phyloP scores from a whole-genome alignment of 305 asterid species.

The Solanum aculeatissimum region DNA sequence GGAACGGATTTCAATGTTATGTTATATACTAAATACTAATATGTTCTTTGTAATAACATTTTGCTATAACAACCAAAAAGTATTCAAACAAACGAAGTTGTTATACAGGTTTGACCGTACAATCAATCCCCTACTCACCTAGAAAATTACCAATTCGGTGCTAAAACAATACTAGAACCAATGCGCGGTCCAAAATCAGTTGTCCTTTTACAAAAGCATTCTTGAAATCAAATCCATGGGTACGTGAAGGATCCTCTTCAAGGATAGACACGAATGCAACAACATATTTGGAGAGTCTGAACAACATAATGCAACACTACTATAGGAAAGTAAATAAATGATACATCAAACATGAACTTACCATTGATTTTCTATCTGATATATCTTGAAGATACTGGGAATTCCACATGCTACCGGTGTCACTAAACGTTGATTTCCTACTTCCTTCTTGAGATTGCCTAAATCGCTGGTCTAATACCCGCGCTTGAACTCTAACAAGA shows the following conservation, averaged over 20 bases:
- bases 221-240: background rate
- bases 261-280: background rate
- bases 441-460: constrained; percentile 19
- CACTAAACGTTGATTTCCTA: constrained; percentile 21
- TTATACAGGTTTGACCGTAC: background rate
- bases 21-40: background rate
- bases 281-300: background rate
- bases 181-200: background rate
- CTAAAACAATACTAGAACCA: background rate
- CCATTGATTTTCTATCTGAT: constrained; percentile 16
- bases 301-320: background rate
- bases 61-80: background rate
- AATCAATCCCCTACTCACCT: background rate
- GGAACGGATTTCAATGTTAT: background rate
- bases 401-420: constrained; percentile 9
- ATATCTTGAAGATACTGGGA: constrained; percentile 15
- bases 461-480: constrained; percentile 22
- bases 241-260: background rate
- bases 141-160: background rate
- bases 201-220: background rate
- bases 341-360: background rate
- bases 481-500: constrained; percentile 29
- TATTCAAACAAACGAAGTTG: background rate
- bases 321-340: background rate
- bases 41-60: background rate